These are phyloP conservation scores for Camellia granthamiana DNA, from an alignment of 148 eudicot species.

Conservation along the genomic window DNA sequence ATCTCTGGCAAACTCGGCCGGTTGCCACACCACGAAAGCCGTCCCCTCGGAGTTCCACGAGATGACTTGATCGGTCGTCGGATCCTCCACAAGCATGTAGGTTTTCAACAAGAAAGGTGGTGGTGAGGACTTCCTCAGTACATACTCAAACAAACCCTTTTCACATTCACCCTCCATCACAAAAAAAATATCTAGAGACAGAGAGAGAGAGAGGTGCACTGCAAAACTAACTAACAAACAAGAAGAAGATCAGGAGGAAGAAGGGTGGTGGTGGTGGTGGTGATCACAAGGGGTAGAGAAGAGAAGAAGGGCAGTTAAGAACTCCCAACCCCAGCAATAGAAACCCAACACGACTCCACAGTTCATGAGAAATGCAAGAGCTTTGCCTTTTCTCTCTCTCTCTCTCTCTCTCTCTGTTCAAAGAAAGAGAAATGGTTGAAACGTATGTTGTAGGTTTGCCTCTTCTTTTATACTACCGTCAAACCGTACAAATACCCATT, in stretches of 20 bases:
- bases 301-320: constrained; percentile 86
- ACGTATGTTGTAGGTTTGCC: constrained; percentile 11
- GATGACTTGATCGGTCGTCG: constrained; percentile 52
- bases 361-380: constrained; percentile 77
- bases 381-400: constrained; percentile 1
- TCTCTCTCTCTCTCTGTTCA: neutral
- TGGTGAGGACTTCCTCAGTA: constrained; percentile 50
- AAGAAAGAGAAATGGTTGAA: constrained; percentile 12
- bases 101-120: constrained; percentile 89
- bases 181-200: neutral
- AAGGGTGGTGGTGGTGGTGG: neutral
- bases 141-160: constrained; percentile 39
- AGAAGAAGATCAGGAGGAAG: neutral
- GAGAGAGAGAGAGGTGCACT: neutral
- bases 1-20: constrained; percentile 90
- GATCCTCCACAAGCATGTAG: constrained; percentile 85
- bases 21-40: constrained; percentile 90
- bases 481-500: neutral
- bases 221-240: neutral
- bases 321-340: constrained; percentile 86
- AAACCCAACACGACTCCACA: constrained; percentile 72
- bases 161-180: constrained; percentile 28
- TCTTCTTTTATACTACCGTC: neutral
- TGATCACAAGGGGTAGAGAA: constrained; percentile 35
- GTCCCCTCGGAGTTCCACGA: constrained; percentile 83